Evolutionary conservation across 73 alveolate species (phyloP), one percentile per base, ranked within the genome.

Genomic region (Breviolum minutum): DNA sequence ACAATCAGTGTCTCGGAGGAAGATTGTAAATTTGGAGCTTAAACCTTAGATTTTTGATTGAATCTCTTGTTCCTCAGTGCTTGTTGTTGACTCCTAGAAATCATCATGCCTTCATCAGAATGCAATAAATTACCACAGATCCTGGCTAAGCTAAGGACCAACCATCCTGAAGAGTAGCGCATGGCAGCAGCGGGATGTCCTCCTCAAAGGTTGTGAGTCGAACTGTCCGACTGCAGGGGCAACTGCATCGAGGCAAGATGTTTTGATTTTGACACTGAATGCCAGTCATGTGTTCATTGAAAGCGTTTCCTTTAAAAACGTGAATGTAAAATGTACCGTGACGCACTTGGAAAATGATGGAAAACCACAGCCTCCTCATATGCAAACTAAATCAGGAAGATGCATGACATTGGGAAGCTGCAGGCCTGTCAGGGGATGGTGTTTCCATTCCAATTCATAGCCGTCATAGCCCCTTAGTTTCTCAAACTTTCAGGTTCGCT

Each of bases 331-430:
- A 66, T 81, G 70, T 40, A 81, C 70, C 68, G 6, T 54, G 20
- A 16, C 16, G n/a, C 86, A 77, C 86, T 9, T 27, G 63, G 19
- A 40, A 40, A 40, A 40, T 40, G 54, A n/a, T n/a, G 5, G 54
- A 40, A 2, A 2, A 2, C 54, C 27, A 17, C 63, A 77, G 63
- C 63, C 14, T 24, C 86, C 11, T 77, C 63, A 64, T 29, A n/a
- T 81, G 87, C n/a, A 17, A 22, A 16, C 62, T 60, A 77, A 26
- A 63, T n/a, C 96, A 89, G 96, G 96, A 89, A 89, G 87, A 89
- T 89, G 96, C 96, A 89, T 13, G 96, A 89, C 87, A 89, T 89
- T 71, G 68, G 85, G 64, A 69, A 89, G 87, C 86, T 89, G 62
- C 69, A 89, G 96, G 96, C 81, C 90, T 16, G 54, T 40, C 54